Evolutionary conservation across 257 asterid genomes (phyloP).

Genomic region (Verbascum thapsus): DNA sequence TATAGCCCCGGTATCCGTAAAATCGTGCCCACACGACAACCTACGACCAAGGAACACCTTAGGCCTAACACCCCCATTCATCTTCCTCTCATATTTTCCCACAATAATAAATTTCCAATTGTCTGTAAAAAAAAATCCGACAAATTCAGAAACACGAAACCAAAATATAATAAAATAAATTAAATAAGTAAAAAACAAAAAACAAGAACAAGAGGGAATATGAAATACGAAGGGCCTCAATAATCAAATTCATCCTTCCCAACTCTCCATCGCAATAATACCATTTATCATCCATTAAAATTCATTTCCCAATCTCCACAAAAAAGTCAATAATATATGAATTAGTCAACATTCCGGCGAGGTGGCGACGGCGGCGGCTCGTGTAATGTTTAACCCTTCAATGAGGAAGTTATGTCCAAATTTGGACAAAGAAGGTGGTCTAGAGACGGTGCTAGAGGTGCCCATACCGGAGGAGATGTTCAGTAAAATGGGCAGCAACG

Average conservation of each 20-base stretch:
- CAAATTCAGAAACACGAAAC: neutral
- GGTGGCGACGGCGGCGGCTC: slow-evolving; percentile 10
- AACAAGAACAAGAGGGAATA: slow-evolving; percentile 7
- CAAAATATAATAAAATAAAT: neutral
- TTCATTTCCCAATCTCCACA: neutral
- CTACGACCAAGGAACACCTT: slow-evolving; percentile 47
- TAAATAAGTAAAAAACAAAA: neutral
- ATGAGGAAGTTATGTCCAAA: slow-evolving; percentile 73
- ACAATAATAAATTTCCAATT: no score
- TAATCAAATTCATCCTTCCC: slow-evolving; percentile 23
- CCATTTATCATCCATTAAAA: neutral
- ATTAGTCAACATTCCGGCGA: slow-evolving; percentile 24
- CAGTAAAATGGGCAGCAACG: slow-evolving; percentile 61
- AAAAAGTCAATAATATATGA: neutral
- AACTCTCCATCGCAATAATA: slow-evolving; percentile 30
- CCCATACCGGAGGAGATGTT: slow-evolving; percentile 90
- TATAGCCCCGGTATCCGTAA: slow-evolving; percentile 13
- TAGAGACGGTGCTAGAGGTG: slow-evolving; percentile 87
- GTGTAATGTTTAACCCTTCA: slow-evolving; percentile 19
- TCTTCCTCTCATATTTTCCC: slow-evolving; percentile 10
- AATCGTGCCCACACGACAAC: slow-evolving; percentile 39
- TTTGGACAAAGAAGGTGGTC: slow-evolving; percentile 62
- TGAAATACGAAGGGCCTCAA: slow-evolving; percentile 18
- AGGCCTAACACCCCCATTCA: slow-evolving; percentile 25
- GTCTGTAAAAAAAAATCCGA: neutral